Evolutionary conservation across 2,329 filamentous ascomycete species (phyloP).

Genomic region (Ophiostoma novo-ulmi): DNA sequence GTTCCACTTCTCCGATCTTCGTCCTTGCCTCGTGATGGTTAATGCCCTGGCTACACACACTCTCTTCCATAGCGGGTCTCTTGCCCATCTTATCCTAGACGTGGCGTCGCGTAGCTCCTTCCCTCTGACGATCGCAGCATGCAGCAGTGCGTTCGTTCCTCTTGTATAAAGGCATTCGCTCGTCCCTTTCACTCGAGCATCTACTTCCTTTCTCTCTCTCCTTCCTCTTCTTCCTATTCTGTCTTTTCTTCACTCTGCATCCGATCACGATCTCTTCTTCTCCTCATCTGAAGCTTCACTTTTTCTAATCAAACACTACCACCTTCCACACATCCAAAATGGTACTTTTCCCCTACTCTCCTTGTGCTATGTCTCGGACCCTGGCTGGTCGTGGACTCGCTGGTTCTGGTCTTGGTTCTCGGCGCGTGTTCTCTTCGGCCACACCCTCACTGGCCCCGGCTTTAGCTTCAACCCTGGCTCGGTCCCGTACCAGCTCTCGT

Average conservation of each 20-base stretch:
- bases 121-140: background rate
- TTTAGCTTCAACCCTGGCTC: slow-evolving; percentile 13
- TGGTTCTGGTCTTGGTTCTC: slow-evolving; percentile 10
- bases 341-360: slow-evolving; percentile 18
- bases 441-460: background rate
- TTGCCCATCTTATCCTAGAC: too few relatives aligned
- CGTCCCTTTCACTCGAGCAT: background rate
- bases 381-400: slow-evolving; percentile 18
- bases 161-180: slow-evolving; percentile 18
- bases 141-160: background rate
- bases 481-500: background rate
- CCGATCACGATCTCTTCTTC: slow-evolving; percentile 3
- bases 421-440: slow-evolving; percentile 16
- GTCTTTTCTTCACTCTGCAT: slow-evolving; percentile 10
- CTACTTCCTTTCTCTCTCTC: background rate
- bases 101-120: slow-evolving; percentile 2
- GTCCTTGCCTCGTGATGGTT: slow-evolving; percentile 14
- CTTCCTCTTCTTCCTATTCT: background rate
- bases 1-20: slow-evolving; percentile 24
- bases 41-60: background rate
- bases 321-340: slow-evolving; percentile 21
- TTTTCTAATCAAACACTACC: background rate
- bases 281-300: background rate
- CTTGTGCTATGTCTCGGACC: slow-evolving; percentile 14
- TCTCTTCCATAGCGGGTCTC: too few relatives aligned